Evolutionary conservation across 306 rosid species (phyloP).

Genomic region (Cicer bijugum): DNA sequence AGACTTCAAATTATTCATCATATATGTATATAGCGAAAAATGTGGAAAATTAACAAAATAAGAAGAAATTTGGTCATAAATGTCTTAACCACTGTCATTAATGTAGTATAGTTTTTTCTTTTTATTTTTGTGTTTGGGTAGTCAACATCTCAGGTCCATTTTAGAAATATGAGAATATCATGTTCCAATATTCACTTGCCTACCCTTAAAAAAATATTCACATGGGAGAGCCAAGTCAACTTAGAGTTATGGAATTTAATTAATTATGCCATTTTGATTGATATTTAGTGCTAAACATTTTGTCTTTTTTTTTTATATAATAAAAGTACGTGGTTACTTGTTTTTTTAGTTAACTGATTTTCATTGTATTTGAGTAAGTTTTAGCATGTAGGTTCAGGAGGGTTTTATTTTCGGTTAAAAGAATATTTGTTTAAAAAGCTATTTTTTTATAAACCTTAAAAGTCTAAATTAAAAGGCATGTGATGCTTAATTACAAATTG

Average conservation of each 20-base stretch:
- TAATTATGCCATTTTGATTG: constrained; percentile 22
- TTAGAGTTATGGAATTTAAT: constrained; percentile 1
- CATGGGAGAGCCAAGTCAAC: no score
- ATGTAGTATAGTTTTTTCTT: neutral
- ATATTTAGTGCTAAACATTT: neutral
- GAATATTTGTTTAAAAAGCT: neutral
- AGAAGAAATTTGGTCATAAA: neutral
- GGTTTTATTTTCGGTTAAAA: neutral
- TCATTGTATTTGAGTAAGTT: constrained; percentile 8
- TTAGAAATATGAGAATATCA: neutral
- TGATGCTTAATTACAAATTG: neutral
- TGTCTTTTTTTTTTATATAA: neutral
- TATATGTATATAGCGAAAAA: neutral
- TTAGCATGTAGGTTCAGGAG: constrained; percentile 12
- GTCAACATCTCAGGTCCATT: neutral
- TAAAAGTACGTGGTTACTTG: neutral
- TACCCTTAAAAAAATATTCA: neutral
- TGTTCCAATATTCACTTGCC: neutral
- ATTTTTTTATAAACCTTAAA: no score
- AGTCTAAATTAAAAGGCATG: neutral
- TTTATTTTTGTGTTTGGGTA: neutral
- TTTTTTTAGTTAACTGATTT: neutral
- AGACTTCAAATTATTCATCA: neutral
- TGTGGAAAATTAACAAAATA: neutral
- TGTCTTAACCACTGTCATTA: neutral